A percentile compares a stretch with the other conserved stretches of the same genome.
These are phyloP conservation scores for Tetrapisispora phaffii DNA, from an alignment of 805 yeast species.

Conservation along the genomic window DNA sequence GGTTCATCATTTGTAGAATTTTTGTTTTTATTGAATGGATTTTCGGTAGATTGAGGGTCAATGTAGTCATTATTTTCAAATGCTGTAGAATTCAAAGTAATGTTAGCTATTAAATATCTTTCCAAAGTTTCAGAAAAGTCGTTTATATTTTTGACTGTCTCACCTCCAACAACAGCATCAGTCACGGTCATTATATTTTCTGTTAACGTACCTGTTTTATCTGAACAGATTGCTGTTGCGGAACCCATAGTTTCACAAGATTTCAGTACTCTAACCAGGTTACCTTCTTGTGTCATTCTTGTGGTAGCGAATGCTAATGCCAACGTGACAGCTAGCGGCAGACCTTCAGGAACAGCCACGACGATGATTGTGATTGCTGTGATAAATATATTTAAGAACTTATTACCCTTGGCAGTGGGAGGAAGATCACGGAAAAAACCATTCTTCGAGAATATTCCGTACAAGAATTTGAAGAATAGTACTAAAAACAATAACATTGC, in stretches of 20 bases:
- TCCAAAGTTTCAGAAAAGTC: slow-evolving; percentile 11
- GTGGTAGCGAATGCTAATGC: slow-evolving; percentile 97
- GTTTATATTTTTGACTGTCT: slow-evolving; percentile 27
- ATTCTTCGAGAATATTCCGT: slow-evolving; percentile 37
- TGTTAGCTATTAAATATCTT: slow-evolving; percentile 40
- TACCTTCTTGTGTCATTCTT: slow-evolving; percentile 93
- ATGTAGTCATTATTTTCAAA: slow-evolving; percentile 51
- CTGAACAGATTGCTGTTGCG: slow-evolving; percentile 94
- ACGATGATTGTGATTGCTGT: slow-evolving; percentile 88
- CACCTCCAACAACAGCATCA: slow-evolving; percentile 54
- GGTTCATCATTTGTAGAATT: not conserved
- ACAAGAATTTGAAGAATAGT: slow-evolving; percentile 64
- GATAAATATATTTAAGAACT: slow-evolving; percentile 75
- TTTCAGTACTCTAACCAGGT: slow-evolving; percentile 83
- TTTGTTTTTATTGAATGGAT: slow-evolving; percentile 1
- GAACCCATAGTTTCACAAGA: slow-evolving; percentile 99
- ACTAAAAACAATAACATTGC: slow-evolving; percentile 75
- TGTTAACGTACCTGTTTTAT: slow-evolving; percentile 94
- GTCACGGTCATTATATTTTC: slow-evolving; percentile 91
- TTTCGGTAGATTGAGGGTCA: not conserved
- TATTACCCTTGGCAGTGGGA: slow-evolving; percentile 71
- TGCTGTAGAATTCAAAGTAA: slow-evolving; percentile 77
- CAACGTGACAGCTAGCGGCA: slow-evolving; percentile 92
- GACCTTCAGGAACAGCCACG: slow-evolving; percentile 99
- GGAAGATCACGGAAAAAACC: slow-evolving; percentile 37